Base-by-base conservation (phyloP, 1,139 yeast species). In the Zygosaccharomyces pseudobailii region DNA sequence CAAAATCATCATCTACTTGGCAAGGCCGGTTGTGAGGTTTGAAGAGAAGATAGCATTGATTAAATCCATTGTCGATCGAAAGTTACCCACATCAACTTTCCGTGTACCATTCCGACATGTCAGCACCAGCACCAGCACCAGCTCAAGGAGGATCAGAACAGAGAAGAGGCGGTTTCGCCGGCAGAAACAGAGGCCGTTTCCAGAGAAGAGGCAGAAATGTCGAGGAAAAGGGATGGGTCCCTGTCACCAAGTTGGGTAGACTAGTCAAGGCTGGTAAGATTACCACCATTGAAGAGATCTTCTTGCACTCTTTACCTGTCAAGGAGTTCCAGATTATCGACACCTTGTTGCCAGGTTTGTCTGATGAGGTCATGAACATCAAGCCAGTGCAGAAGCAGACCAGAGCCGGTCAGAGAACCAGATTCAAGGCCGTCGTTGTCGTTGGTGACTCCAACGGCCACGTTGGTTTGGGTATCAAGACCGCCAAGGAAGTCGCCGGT, bases 341-440 rank as follows among this genome's bases (percentile, higher is more conserved):
- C 80, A 84, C 83, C 72, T 82, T 92, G 76, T 83, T 92, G 71
- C 98, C 98, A 72, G 85, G 80, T 71, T 85, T 92, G 73, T 84
- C 86, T 79, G 99, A 92, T 74, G 96, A 92, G 79, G 97, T 94
- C 71, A 92, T 92, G 98, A 89, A 89, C 88, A 92, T 92, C 80
- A 86, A 94, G 83, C 95, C 99, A 65, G 98, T 92, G 67, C 99
- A 92, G 81, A 92, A 92, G 85, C 99, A 92, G 81, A 92, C 99
- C 83, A 85, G 96, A 80, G 99, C 99, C 70, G 99, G 99, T 89
- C 99, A 92, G 84, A 92, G 99, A 84, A 92, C 98, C 79, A 89
- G 99, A 84, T 90, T 92, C 87, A 94, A 94, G 94, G 98, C 97
- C 75, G 96, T 92, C 72, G 97, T 94, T 73, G 90, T 92, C 72